Percentiles rank a stretch among this genome's conserved stretches.
Evolutionary conservation across 352 stramenopile genomes (phyloP).

Genomic region (Pythium aristosporum): DNA sequence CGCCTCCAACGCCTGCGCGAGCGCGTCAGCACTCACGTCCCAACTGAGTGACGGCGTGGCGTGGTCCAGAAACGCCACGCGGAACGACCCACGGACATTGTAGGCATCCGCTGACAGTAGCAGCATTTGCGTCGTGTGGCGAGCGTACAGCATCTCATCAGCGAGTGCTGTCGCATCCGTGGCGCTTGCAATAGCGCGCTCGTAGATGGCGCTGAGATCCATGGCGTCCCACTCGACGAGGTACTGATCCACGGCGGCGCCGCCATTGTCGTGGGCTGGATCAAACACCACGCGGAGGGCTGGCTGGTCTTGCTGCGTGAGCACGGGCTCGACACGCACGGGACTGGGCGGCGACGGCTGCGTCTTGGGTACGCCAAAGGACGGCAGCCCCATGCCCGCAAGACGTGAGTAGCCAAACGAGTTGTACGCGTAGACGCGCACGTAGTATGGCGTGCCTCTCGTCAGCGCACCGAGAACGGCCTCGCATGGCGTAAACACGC

Average conservation of each 20-base stretch:
- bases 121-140: slow-evolving; percentile 88
- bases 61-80: slow-evolving; percentile 66
- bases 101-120: slow-evolving; percentile 77
- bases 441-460: slow-evolving; percentile 85
- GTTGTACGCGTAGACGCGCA: slow-evolving; percentile 92
- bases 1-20: slow-evolving; percentile 77
- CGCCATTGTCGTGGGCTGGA: slow-evolving; percentile 74
- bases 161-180: slow-evolving; percentile 31
- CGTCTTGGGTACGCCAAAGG: slow-evolving; percentile 76
- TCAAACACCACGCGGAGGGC: slow-evolving; percentile 83
- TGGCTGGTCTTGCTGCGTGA: slow-evolving; percentile 25
- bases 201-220: slow-evolving; percentile 62
- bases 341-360: slow-evolving; percentile 57
- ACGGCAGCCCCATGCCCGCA: slow-evolving; percentile 59
- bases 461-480: slow-evolving; percentile 80
- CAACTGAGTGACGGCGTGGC: slow-evolving; percentile 71
- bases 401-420: slow-evolving; percentile 87
- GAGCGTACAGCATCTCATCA: slow-evolving; percentile 76
- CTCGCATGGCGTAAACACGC: slow-evolving; percentile 73
- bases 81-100: slow-evolving; percentile 86
- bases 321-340: slow-evolving; percentile 46
- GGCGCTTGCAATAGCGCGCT: slow-evolving; percentile 31
- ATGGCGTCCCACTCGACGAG: slow-evolving; percentile 94
- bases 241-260: slow-evolving; percentile 81
- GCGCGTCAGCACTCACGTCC: slow-evolving; percentile 70